These are phyloP conservation scores for Edaphochlamys debaryana DNA, from an alignment of 139 green algal species.

Conservation along the genomic window DNA sequence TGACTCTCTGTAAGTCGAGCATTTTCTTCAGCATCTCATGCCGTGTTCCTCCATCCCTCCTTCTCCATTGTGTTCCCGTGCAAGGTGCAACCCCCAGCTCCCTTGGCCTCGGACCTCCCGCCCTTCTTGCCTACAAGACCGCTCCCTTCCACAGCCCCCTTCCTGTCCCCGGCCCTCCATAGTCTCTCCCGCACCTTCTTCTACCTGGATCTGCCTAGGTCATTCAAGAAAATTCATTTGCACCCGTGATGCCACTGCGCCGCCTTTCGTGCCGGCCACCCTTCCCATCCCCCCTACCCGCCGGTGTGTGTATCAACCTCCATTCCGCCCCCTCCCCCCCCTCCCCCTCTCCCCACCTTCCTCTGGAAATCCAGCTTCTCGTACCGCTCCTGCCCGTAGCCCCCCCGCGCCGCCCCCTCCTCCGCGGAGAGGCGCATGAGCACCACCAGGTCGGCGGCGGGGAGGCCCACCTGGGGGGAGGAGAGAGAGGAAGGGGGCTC, in stretches of 20 bases:
- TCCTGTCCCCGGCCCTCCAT: too few relatives aligned
- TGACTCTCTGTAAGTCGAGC: neutral
- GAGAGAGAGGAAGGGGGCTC: neutral
- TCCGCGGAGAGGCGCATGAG: conserved; percentile 79
- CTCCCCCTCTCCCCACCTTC: conserved; percentile 34
- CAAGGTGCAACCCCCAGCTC: too few relatives aligned
- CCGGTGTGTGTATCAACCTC: neutral
- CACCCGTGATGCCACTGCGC: neutral
- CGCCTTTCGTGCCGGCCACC: neutral
- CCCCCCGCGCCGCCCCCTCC: conserved; percentile 68
- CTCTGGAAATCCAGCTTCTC: conserved; percentile 80
- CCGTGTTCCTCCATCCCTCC: too few relatives aligned
- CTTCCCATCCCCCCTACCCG: neutral
- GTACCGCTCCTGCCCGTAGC: conserved; percentile 93
- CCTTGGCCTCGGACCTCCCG: too few relatives aligned
- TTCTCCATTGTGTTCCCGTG: too few relatives aligned
- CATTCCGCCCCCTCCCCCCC: too few relatives aligned
- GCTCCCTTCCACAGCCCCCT: too few relatives aligned
- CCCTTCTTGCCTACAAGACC: too few relatives aligned
- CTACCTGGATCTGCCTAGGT: too few relatives aligned
- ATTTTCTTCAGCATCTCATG: too few relatives aligned
- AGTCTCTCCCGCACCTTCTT: too few relatives aligned
- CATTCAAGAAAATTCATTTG: too few relatives aligned
- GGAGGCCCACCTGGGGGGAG: conserved; percentile 72
- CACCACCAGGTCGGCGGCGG: conserved; percentile 87